Conservation (phyloP, 306 rosid genomes). For the Cicer cuneatum region DNA sequence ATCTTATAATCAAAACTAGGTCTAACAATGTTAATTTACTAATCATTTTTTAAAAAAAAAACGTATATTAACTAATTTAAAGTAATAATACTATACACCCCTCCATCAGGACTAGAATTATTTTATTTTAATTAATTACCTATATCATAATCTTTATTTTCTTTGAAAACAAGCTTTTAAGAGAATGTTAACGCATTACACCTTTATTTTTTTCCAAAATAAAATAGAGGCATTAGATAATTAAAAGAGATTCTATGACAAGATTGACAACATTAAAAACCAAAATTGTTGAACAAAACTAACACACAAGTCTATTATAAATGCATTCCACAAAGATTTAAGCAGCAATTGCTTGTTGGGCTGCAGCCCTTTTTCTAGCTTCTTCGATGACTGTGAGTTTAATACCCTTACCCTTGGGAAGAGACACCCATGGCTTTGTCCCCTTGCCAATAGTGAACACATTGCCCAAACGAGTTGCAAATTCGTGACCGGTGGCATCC, state of each 20-base stretch:
- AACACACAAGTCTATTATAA: neutral
- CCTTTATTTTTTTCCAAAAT: too few relatives aligned
- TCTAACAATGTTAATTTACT: too few relatives aligned
- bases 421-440: conserved; percentile 65
- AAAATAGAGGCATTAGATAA: too few relatives aligned
- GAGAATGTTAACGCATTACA: too few relatives aligned
- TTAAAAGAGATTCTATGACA: neutral
- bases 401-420: conserved; percentile 88
- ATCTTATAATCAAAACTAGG: too few relatives aligned
- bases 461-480: conserved; percentile 71
- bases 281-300: conserved; percentile 6
- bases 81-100: too few relatives aligned
- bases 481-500: conserved; percentile 69
- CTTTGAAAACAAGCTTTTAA: too few relatives aligned
- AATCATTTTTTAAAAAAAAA: too few relatives aligned
- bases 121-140: too few relatives aligned
- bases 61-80: too few relatives aligned
- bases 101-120: too few relatives aligned
- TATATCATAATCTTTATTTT: too few relatives aligned
- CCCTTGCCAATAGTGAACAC: conserved; percentile 83
- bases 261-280: neutral
- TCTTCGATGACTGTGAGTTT: conserved; percentile 79
- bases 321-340: conserved; percentile 21
- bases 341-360: conserved; percentile 66
- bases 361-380: conserved; percentile 69